Percentiles rank a stretch among this genome's conserved stretches.
Evolutionary conservation across 306 rosid genomes (phyloP).

Genomic region (Dicorynia guianensis): DNA sequence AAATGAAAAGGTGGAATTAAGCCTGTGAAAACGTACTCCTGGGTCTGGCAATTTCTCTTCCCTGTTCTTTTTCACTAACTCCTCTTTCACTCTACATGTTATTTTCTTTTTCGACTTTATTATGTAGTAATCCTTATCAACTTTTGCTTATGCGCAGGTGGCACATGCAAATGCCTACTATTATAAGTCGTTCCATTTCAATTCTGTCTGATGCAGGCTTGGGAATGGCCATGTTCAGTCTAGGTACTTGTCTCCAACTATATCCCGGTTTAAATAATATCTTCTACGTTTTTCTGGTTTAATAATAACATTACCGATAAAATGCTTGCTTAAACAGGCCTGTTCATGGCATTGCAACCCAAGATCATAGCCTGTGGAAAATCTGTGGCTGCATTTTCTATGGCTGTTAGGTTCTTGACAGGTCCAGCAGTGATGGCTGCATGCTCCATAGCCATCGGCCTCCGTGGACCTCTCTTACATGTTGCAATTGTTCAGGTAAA

Average conservation of each 20-base stretch:
- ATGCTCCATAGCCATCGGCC: constrained; percentile 71
- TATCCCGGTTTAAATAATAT: background rate
- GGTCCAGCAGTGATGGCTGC: constrained; percentile 96
- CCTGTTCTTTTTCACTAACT: no score
- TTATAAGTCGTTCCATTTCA: constrained; percentile 82
- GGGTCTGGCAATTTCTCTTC: background rate
- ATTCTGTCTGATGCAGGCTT: constrained; percentile 89
- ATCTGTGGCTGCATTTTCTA: constrained; percentile 85
- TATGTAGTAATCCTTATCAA: background rate
- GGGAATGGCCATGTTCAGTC: constrained; percentile 97
- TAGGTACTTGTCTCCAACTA: constrained; percentile 50
- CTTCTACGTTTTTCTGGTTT: background rate
- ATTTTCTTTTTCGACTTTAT: background rate
- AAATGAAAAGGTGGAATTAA: background rate
- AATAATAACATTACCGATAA: background rate
- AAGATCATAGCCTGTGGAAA: constrained; percentile 92
- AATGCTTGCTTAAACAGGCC: constrained; percentile 50
- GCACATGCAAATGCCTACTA: constrained; percentile 82
- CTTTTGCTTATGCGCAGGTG: constrained; percentile 53
- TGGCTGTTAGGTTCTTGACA: constrained; percentile 90
- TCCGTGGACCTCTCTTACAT: constrained; percentile 86
- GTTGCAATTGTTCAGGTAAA: constrained; percentile 86
- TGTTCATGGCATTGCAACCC: constrained; percentile 94
- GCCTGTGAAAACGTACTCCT: background rate
- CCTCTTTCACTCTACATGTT: background rate